Conservation (phyloP, 257 asterid species). For the Scutellaria barbata region DNA sequence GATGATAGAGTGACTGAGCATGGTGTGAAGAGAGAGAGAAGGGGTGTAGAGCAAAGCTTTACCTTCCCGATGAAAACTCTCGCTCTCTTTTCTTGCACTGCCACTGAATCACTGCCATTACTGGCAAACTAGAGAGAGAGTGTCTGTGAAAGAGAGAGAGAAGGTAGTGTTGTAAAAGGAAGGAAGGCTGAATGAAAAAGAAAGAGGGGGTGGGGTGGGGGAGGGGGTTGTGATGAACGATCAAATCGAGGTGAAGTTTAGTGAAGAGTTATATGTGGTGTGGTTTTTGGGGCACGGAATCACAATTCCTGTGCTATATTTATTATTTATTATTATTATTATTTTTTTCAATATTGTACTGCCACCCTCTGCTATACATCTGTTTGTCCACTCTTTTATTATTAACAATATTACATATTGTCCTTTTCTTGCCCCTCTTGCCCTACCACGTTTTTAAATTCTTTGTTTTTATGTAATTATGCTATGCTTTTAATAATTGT, state of each 20-base stretch:
- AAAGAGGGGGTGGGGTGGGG: not conserved
- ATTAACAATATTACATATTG: slow-evolving; percentile 9
- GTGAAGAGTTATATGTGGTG: slow-evolving; percentile 33
- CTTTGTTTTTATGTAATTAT: not conserved
- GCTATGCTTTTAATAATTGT: not conserved
- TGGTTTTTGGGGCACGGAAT: slow-evolving; percentile 45
- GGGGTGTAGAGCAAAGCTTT: slow-evolving; percentile 46
- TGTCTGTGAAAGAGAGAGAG: no score
- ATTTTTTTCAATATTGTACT: not conserved
- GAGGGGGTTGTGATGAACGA: slow-evolving; percentile 39
- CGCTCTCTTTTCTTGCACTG: slow-evolving; percentile 69
- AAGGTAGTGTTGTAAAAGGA: no score
- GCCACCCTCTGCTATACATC: slow-evolving; percentile 33
- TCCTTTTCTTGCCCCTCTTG: slow-evolving; percentile 18
- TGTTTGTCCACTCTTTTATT: slow-evolving; percentile 39
- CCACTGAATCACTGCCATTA: slow-evolving; percentile 76
- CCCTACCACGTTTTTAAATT: not conserved
- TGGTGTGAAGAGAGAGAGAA: not conserved
- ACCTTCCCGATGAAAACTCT: slow-evolving; percentile 95
- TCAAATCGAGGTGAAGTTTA: slow-evolving; percentile 55
- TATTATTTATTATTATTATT: not conserved
- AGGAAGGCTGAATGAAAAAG: not conserved
- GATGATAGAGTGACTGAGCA: no score
- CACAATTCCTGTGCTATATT: slow-evolving; percentile 30
- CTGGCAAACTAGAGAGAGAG: slow-evolving; percentile 58